Percentiles rank a stretch among this genome's conserved stretches.
phyloP scores from a whole-genome alignment of 352 stramenopile species.

The Phytophthora capsici region DNA sequence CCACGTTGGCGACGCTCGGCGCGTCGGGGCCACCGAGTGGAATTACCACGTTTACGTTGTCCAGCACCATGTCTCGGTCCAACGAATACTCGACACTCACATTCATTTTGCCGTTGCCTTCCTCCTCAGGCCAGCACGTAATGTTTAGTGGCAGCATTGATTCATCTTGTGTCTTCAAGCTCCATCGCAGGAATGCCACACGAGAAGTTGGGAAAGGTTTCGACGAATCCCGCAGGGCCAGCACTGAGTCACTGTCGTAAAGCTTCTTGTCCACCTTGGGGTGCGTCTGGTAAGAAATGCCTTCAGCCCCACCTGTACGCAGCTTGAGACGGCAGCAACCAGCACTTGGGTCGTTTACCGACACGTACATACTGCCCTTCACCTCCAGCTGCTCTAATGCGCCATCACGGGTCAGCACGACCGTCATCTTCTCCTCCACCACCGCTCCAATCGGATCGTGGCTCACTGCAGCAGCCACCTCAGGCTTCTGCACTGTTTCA shows the following conservation, averaged over 20 bases:
- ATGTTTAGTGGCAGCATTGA: constrained; percentile 87
- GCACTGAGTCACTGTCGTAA: constrained; percentile 82
- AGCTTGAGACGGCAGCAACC: constrained; percentile 79
- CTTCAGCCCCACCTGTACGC: constrained; percentile 65
- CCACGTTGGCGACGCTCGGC: constrained; percentile 75
- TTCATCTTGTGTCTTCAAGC: constrained; percentile 88
- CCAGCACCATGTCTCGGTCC: constrained; percentile 87
- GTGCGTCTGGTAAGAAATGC: constrained; percentile 87
- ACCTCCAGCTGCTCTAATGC: constrained; percentile 87
- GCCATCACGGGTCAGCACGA: constrained; percentile 82
- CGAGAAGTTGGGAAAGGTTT: constrained; percentile 86
- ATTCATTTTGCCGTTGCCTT: constrained; percentile 87
- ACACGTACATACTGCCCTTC: constrained; percentile 88
- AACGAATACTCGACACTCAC: constrained; percentile 91
- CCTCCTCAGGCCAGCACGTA: constrained; percentile 89
- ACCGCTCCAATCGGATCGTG: constrained; percentile 83
- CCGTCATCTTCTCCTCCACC: constrained; percentile 89
- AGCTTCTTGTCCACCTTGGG: constrained; percentile 90
- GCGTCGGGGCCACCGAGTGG: constrained; percentile 75
- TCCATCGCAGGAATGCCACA: constrained; percentile 86
- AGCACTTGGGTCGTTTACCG: constrained; percentile 78
- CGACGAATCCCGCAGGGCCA: constrained; percentile 79
- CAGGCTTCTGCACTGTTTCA: constrained; percentile 63
- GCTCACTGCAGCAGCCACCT: constrained; percentile 69
- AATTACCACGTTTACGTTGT: constrained; percentile 89